Evolutionary conservation across 116 monocot genomes (phyloP).

Genomic region (Phalaenopsis hybrid): DNA sequence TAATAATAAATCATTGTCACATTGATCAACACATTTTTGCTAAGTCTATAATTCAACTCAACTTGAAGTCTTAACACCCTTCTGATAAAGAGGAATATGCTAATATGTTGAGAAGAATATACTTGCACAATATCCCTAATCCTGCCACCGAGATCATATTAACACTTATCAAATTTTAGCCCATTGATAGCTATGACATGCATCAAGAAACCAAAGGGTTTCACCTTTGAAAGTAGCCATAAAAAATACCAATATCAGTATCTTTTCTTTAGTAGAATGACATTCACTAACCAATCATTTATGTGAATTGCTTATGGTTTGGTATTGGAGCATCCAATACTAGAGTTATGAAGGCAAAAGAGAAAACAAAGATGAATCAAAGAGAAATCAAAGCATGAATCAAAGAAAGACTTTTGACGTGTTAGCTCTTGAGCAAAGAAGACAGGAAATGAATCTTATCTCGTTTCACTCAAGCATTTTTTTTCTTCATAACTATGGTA

Average conservation of each 20-base stretch:
- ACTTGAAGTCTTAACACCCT: background rate
- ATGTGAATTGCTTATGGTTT: too few relatives aligned
- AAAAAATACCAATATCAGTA: background rate
- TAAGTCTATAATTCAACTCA: background rate
- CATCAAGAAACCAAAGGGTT: conserved; percentile 81
- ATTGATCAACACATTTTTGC: conserved; percentile 81
- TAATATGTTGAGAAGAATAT: background rate
- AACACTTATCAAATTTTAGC: conserved; percentile 87
- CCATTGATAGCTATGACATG: conserved; percentile 94
- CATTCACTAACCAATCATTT: background rate
- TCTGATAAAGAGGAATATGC: background rate
- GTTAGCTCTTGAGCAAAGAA: too few relatives aligned
- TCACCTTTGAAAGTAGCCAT: conserved; percentile 30
- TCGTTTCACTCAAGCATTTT: too few relatives aligned
- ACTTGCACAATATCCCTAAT: conserved; percentile 89
- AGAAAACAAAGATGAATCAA: too few relatives aligned
- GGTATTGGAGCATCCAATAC: too few relatives aligned
- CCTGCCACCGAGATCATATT: conserved; percentile 89
- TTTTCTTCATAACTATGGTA: background rate
- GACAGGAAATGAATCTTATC: too few relatives aligned
- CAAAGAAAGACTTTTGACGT: too few relatives aligned
- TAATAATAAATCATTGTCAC: conserved; percentile 72
- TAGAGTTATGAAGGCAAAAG: too few relatives aligned
- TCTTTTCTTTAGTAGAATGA: background rate
- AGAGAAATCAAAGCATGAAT: too few relatives aligned